Evolutionary conservation across 1,139 yeast species (phyloP), one percentile per base, ranked within the genome.

Genomic region (Casaregolazyma lundiana): DNA sequence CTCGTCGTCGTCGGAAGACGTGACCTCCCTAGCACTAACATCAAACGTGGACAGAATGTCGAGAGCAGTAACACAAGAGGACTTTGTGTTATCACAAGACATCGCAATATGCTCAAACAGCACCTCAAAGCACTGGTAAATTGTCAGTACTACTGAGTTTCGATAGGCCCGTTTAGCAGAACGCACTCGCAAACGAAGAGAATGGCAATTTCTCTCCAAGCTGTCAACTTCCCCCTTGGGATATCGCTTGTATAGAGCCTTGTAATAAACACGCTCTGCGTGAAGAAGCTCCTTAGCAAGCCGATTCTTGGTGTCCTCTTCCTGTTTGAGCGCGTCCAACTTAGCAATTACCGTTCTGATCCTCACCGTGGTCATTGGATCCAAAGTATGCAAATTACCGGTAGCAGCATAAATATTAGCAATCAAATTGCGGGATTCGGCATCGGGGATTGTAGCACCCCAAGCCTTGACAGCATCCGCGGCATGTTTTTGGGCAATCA

Each of bases 171-270:
- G 16, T 9, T 48, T 47, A 5, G 47, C 41, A 11, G 35, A 17
- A 9, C 35, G 34, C 15, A 38, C 39, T 30, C 41, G 35, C 11
- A 34, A 40, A 20, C 45, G 43, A 22, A 52, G 52, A n/a, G 35
- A 42, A 13, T 48, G 50, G 38, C 53, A 50, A 4, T 36, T 44
- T 13, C 48, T 44, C 24, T 54, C 56, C 38, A 57, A 45, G 7
- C 36, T 44, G 11, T 49, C 54, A 8, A 54, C 43, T 15, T 52
- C 57, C 4, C 38, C 30, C 11, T 43, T 38, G 6, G 53, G 38
- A 16, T 50, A 38, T 35, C 51, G 50, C 38, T 56, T 57, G 41
- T 57, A 57, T 21, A 53, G 43, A 2, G 58, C 53, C 20, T 49
- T 50, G 36, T 54, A 54, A 24, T 50, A 53, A 3, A 51, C 47